phyloP scores from a whole-genome alignment of 176 grass and related monocot genomes.

The Aegilops longissima region DNA sequence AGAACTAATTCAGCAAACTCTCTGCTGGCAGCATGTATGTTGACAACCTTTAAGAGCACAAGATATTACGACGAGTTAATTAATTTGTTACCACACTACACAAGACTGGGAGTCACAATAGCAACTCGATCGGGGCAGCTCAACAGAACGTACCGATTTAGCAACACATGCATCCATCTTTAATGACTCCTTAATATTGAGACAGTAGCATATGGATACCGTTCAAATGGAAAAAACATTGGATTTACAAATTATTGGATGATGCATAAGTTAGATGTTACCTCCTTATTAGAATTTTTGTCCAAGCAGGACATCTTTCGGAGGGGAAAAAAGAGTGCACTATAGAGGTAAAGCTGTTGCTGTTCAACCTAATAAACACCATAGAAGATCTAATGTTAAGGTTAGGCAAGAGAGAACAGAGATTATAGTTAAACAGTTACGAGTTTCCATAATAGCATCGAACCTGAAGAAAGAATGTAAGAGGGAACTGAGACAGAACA shows the following conservation, averaged over 20 bases:
- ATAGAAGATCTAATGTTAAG: constrained; percentile 26
- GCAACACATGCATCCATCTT: background rate
- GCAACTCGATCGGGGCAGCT: background rate
- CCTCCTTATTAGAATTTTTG: constrained; percentile 19
- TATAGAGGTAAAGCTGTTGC: background rate
- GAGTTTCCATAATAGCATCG: background rate
- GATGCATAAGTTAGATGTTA: constrained; percentile 23
- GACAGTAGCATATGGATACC: background rate
- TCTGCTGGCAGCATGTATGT: constrained; percentile 57
- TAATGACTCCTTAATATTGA: background rate
- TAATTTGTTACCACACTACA: background rate
- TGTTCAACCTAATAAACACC: constrained; percentile 25
- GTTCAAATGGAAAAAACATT: background rate
- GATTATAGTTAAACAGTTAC: background rate
- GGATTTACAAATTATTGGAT: background rate
- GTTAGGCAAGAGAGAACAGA: background rate
- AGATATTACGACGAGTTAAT: background rate
- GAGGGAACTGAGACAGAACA: background rate
- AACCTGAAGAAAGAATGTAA: no score
- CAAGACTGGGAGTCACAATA: background rate
- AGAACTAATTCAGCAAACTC: constrained; percentile 52
- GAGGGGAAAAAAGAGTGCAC: background rate
- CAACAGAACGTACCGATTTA: constrained; percentile 28
- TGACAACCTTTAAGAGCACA: constrained; percentile 49
- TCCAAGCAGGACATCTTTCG: background rate